A percentile compares a stretch with the other conserved stretches of the same genome.
Evolutionary conservation across 345 rosid genomes (phyloP).

Genomic region (Passiflora organensis): DNA sequence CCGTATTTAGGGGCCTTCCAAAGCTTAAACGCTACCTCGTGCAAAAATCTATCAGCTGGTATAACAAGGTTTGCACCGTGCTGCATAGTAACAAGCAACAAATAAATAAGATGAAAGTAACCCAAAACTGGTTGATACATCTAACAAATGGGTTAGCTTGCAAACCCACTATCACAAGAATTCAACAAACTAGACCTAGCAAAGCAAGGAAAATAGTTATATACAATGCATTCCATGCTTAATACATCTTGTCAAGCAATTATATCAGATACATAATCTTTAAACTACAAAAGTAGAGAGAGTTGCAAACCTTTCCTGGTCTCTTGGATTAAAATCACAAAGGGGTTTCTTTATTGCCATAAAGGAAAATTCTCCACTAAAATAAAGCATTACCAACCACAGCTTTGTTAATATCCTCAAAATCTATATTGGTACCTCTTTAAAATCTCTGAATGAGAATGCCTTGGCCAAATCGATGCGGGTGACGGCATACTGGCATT

Average conservation of each 20-base stretch:
- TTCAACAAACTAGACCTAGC: too few relatives aligned
- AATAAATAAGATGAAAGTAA: not conserved
- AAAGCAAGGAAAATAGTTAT: too few relatives aligned
- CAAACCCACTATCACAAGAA: not conserved
- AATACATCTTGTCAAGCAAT: too few relatives aligned
- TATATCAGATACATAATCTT: too few relatives aligned
- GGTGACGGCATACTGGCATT: conserved; percentile 83
- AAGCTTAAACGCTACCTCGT: conserved; percentile 94
- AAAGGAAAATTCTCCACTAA: too few relatives aligned
- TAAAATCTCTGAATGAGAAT: conserved; percentile 62
- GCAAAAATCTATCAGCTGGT: conserved; percentile 86
- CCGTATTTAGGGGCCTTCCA: conserved; percentile 99
- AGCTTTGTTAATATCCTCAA: not conserved
- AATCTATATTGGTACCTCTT: conserved; percentile 41
- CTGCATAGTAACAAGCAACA: conserved; percentile 30
- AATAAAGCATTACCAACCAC: not conserved
- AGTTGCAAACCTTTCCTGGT: too few relatives aligned
- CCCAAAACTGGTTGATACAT: not conserved
- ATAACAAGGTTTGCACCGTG: conserved; percentile 63
- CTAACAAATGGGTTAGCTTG: not conserved
- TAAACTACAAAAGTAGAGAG: too few relatives aligned
- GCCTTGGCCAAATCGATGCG: conserved; percentile 63
- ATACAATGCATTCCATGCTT: too few relatives aligned
- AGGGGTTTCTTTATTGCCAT: too few relatives aligned
- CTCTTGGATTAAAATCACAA: too few relatives aligned